Evolutionary conservation across 495 filamentous ascomycete genomes (phyloP).

Genomic region (Cercophora samala): DNA sequence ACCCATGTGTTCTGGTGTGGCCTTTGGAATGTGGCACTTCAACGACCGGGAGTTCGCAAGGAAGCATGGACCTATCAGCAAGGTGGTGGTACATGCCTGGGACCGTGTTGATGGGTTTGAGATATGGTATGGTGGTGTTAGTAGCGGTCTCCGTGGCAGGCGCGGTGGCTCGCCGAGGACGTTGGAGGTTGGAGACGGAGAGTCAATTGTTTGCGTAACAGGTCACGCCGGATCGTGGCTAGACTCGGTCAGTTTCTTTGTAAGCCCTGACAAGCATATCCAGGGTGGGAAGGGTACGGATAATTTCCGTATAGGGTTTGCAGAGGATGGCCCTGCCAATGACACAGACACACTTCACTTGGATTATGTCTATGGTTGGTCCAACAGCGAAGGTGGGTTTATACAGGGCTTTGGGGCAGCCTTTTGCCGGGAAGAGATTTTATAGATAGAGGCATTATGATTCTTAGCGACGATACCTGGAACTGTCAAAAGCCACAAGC

Average conservation of each 20-base stretch:
- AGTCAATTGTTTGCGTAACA: not conserved
- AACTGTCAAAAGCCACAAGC: no score
- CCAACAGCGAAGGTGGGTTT: not conserved
- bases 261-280: not conserved
- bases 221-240: not conserved
- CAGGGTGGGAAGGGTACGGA: not conserved
- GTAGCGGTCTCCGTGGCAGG: not conserved
- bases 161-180: not conserved
- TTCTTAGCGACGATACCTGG: no score
- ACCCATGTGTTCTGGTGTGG: not conserved
- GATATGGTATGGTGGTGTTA: not conserved
- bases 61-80: not conserved
- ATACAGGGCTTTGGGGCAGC: not conserved
- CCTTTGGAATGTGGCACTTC: not conserved
- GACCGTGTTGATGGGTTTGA: not conserved
- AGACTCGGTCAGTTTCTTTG: not conserved
- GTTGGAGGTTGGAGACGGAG: not conserved
- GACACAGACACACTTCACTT: not conserved
- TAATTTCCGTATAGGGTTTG: not conserved
- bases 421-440: not conserved
- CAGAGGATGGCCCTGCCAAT: not conserved
- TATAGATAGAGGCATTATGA: not conserved
- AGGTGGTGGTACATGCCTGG: not conserved
- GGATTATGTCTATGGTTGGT: not conserved
- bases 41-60: not conserved